Conservation (phyloP, 2,329 filamentous ascomycete genomes). For the Xylariaceae sp. region DNA sequence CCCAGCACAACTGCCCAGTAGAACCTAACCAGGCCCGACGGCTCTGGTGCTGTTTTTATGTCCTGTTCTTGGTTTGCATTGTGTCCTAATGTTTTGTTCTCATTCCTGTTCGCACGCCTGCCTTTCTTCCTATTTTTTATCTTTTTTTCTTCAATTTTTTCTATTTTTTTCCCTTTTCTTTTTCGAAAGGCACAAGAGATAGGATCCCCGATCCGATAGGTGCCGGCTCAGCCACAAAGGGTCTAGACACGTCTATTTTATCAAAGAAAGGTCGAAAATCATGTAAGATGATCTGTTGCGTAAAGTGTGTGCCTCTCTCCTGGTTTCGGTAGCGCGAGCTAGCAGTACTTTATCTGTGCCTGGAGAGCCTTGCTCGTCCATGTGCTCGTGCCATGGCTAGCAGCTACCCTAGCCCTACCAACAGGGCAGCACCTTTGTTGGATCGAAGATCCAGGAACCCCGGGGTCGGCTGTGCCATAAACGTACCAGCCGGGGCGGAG, state of each 20-base stretch:
- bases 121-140: neutral
- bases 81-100: neutral
- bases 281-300: slow-evolving; percentile 12
- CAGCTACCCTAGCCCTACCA: slow-evolving; percentile 14
- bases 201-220: slow-evolving; percentile 15
- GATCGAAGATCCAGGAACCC: slow-evolving; percentile 20
- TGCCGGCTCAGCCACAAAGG: slow-evolving; percentile 31
- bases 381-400: slow-evolving; percentile 9
- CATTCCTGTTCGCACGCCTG: neutral
- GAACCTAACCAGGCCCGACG: slow-evolving; percentile 14
- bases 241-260: slow-evolving; percentile 28
- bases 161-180: neutral
- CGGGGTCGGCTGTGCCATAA: slow-evolving; percentile 14
- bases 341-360: slow-evolving; percentile 4
- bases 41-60: neutral
- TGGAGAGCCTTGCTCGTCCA: slow-evolving; percentile 12
- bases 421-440: slow-evolving; percentile 8
- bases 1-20: slow-evolving; percentile 13
- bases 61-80: neutral
- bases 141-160: neutral
- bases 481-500: slow-evolving; percentile 23
- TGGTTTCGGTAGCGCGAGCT: slow-evolving; percentile 2
- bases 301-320: neutral
- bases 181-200: slow-evolving; percentile 12
- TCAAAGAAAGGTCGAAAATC: neutral